Conservation (phyloP, 495 filamentous ascomycete species). For the Daldinia decipiens region DNA sequence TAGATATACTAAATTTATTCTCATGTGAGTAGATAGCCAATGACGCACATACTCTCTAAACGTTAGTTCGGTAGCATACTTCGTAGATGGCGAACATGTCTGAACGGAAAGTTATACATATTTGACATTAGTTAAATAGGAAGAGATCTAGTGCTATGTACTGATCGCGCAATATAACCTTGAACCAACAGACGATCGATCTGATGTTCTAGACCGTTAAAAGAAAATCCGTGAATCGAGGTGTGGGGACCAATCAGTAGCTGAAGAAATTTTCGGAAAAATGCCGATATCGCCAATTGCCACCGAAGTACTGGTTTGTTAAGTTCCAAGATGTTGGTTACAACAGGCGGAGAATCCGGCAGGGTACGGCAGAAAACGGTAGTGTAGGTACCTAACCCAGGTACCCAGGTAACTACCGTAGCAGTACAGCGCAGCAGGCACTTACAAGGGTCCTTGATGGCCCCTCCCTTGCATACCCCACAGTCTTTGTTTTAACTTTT, state of each 20-base stretch:
- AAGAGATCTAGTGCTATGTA: neutral
- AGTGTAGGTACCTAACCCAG: neutral
- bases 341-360: neutral
- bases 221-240: constrained; percentile 12
- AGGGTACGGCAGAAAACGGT: neutral
- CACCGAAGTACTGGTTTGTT: constrained; percentile 16
- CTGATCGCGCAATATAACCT: neutral
- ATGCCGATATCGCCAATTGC: constrained; percentile 44
- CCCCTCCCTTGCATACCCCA: constrained; percentile 47
- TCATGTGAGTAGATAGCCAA: too few relatives aligned
- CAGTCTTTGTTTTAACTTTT: constrained; percentile 39
- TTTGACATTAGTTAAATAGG: neutral
- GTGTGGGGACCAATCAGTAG: constrained; percentile 35
- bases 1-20: too few relatives aligned
- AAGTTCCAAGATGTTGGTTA: constrained; percentile 6
- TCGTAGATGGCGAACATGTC: too few relatives aligned
- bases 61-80: too few relatives aligned
- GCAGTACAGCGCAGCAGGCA: neutral
- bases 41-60: too few relatives aligned
- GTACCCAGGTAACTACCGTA: neutral
- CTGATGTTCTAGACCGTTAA: constrained; percentile 33
- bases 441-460: constrained; percentile 20
- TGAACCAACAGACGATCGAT: neutral
- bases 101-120: neutral
- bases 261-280: constrained; percentile 32